phyloP scores from a whole-genome alignment of 192 early-diverging fungal genomes.

The Coemansia sp. region DNA sequence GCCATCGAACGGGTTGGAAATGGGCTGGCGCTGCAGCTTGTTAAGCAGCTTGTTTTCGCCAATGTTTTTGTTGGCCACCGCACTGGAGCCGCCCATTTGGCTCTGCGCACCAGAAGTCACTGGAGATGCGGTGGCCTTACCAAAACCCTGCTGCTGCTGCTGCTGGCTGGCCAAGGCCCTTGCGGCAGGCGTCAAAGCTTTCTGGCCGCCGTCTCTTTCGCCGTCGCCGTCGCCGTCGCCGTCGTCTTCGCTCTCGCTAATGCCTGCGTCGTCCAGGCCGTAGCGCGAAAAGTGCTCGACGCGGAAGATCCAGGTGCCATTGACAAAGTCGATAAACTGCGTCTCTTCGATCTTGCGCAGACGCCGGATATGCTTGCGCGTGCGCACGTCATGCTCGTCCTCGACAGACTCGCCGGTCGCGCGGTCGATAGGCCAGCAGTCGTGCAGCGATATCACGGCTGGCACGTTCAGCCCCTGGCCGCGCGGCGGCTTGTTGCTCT shows the following conservation, averaged over 20 bases:
- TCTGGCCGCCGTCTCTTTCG: background rate
- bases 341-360: conserved; percentile 73
- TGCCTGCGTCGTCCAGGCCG: conserved; percentile 69
- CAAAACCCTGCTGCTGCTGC: conserved; percentile 33
- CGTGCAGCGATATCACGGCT: conserved; percentile 70
- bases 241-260: conserved; percentile 53
- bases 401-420: conserved; percentile 62
- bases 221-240: background rate
- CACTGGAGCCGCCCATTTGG: conserved; percentile 42
- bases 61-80: conserved; percentile 30
- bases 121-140: conserved; percentile 46
- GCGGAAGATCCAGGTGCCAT: conserved; percentile 87
- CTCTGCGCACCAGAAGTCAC: conserved; percentile 17
- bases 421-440: conserved; percentile 86
- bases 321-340: conserved; percentile 70
- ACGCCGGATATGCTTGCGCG: conserved; percentile 65
- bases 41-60: background rate
- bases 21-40: background rate
- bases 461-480: conserved; percentile 88
- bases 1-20: background rate
- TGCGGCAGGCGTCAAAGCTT: no score
- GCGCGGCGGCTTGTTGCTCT: conserved; percentile 69
- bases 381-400: conserved; percentile 65
- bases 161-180: no score
- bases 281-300: conserved; percentile 86